Percentiles rank a stretch among this genome's conserved stretches.
Evolutionary conservation across 176 grass and related monocot genomes (phyloP).

Genomic region (Ananas comosus): DNA sequence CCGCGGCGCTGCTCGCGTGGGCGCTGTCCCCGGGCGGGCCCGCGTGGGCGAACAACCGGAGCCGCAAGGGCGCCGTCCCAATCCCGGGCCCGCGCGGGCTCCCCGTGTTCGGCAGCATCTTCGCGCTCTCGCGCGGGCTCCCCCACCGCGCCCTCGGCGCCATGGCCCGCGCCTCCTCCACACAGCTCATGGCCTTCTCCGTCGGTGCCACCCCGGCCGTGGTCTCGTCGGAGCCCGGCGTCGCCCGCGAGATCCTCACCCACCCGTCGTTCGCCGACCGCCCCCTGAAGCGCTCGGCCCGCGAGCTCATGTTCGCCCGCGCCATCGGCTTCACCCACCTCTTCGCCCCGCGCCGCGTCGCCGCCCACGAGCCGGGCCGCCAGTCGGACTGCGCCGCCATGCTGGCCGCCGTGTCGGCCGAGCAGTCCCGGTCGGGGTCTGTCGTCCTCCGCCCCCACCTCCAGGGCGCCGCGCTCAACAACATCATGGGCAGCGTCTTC

Average conservation of each 20-base stretch:
- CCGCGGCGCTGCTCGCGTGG: constrained; percentile 29
- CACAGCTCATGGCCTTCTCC: constrained; percentile 67
- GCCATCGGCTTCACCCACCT: constrained; percentile 74
- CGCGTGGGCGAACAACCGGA: constrained; percentile 40
- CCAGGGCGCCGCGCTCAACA: constrained; percentile 61
- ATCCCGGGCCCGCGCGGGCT: constrained; percentile 39
- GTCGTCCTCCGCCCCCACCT: constrained; percentile 49
- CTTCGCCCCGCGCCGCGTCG: constrained; percentile 58
- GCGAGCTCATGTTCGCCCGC: constrained; percentile 60
- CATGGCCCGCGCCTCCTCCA: constrained; percentile 1
- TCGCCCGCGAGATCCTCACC: constrained; percentile 40
- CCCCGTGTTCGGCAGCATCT: constrained; percentile 54
- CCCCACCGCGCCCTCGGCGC: constrained; percentile 45
- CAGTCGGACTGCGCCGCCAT: constrained; percentile 41
- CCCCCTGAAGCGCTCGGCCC: constrained; percentile 43
- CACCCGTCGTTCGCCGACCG: constrained; percentile 45
- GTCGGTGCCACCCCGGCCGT: constrained; percentile 42
- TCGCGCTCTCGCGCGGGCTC: constrained; percentile 29
- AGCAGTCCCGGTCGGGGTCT: constrained; percentile 19
- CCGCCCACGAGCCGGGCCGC: constrained; percentile 46
- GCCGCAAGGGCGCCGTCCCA: constrained; percentile 11
- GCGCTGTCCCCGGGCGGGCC: constrained; percentile 38
- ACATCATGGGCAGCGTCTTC: constrained; percentile 83
- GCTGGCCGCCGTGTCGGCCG: constrained; percentile 21
- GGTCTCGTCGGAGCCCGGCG: constrained; percentile 31